A percentile compares a stretch with the other conserved stretches of the same genome.
These are phyloP conservation scores for Colletotrichum paranaense DNA, from an alignment of 2,329 filamentous ascomycete species.

Conservation along the genomic window DNA sequence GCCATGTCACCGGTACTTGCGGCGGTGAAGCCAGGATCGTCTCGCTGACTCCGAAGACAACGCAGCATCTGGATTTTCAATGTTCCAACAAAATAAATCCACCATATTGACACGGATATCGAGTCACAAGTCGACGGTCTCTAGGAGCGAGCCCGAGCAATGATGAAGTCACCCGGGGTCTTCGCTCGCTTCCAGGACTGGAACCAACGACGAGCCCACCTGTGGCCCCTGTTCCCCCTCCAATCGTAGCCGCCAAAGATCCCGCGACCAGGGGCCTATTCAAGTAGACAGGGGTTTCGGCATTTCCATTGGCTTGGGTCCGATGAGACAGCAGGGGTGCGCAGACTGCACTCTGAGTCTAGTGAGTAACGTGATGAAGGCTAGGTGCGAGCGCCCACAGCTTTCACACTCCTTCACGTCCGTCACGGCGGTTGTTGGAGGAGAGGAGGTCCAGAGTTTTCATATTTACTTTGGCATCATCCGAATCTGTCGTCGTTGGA, in stretches of 20 bases:
- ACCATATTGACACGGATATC: background rate
- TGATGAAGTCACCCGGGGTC: background rate
- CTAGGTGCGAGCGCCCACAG: conserved; percentile 41
- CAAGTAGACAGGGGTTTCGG: conserved; percentile 45
- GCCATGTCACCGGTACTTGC: conserved; percentile 27
- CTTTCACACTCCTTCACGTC: conserved; percentile 27
- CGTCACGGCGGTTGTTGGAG: conserved; percentile 11
- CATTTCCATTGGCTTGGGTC: conserved; percentile 45
- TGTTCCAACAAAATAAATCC: background rate
- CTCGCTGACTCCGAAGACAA: conserved; percentile 33
- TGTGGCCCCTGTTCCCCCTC: conserved; percentile 36
- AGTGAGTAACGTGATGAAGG: conserved; percentile 48
- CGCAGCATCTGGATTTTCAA: background rate
- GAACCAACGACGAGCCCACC: background rate
- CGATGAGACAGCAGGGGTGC: conserved; percentile 42
- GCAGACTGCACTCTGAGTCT: conserved; percentile 30
- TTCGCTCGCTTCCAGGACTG: background rate
- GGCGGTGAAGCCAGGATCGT: conserved; percentile 25
- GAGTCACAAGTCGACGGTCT: conserved; percentile 14
- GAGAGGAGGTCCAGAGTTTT: background rate
- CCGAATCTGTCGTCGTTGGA: background rate
- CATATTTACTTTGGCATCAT: background rate
- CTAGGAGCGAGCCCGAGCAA: conserved; percentile 10
- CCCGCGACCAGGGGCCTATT: conserved; percentile 41
- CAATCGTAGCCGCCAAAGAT: conserved; percentile 49